These are phyloP conservation scores for Clavispora carvajalis DNA, from an alignment of 805 yeast genomes.

Conservation along the genomic window DNA sequence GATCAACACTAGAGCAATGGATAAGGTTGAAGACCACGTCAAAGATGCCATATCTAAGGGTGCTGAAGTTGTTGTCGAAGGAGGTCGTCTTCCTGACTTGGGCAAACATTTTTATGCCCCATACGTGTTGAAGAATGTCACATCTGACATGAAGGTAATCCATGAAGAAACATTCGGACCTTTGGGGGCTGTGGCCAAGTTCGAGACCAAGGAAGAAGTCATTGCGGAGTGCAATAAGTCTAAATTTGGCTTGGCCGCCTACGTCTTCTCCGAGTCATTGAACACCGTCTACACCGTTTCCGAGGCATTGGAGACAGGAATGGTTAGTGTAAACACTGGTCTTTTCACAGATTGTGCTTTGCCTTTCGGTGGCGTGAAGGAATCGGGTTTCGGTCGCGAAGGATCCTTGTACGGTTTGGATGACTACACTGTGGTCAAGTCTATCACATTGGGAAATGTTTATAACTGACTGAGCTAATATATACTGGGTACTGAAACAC, in stretches of 20 bases:
- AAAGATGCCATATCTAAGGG: conserved; percentile 52
- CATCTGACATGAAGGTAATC: conserved; percentile 45
- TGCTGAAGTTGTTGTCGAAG: conserved; percentile 45
- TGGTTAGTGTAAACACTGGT: conserved; percentile 81
- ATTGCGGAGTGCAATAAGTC: conserved; percentile 50
- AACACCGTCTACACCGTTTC: conserved; percentile 48
- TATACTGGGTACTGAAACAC: background rate
- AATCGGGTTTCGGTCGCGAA: conserved; percentile 78
- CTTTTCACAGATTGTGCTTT: conserved; percentile 59
- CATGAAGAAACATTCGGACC: conserved; percentile 66
- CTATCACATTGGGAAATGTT: conserved; percentile 58
- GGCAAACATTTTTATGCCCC: conserved; percentile 54
- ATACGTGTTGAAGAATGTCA: conserved; percentile 47
- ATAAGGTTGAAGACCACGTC: conserved; percentile 50
- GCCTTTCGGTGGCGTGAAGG: conserved; percentile 75
- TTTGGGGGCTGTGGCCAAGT: conserved; percentile 51
- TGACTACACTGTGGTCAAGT: conserved; percentile 63
- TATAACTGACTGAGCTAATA: background rate
- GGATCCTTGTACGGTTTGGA: conserved; percentile 73
- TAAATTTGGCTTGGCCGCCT: conserved; percentile 55
- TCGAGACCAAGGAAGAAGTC: conserved; percentile 50
- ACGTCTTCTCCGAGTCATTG: conserved; percentile 49
- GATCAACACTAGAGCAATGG: conserved; percentile 46
- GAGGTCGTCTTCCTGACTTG: conserved; percentile 46
- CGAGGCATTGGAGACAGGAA: conserved; percentile 68